phyloP scores from a whole-genome alignment of 2,329 filamentous ascomycete genomes.

The Trichoderma cornu-damae region DNA sequence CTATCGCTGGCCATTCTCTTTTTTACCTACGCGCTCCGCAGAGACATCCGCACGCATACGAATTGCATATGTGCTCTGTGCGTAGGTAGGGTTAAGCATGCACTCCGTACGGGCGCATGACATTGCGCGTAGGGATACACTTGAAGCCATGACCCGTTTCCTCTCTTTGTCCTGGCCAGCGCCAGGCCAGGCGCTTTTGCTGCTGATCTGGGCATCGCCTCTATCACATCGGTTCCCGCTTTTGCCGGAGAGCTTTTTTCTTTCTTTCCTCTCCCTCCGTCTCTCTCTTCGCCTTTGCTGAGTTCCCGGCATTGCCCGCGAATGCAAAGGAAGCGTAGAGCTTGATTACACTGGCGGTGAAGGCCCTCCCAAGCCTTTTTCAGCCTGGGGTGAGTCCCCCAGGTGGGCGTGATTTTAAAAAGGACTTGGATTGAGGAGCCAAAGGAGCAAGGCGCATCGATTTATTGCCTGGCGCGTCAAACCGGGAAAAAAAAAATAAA shows the following conservation, averaged over 20 bases:
- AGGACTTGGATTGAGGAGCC: conserved; percentile 38
- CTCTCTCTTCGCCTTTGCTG: not conserved
- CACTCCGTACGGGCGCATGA: conserved; percentile 7
- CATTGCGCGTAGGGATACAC: not conserved
- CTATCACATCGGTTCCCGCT: conserved; percentile 1
- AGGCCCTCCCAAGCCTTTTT: conserved; percentile 11
- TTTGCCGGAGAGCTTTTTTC: conserved; percentile 9
- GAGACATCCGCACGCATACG: conserved; percentile 7
- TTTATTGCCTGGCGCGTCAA: conserved; percentile 3
- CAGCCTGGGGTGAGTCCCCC: conserved; percentile 1
- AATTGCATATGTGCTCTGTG: conserved; percentile 1
- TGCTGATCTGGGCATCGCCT: not conserved
- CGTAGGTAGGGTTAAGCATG: conserved; percentile 3
- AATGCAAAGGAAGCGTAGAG: conserved; percentile 1
- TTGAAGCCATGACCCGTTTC: not conserved
- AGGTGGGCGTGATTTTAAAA: conserved; percentile 12
- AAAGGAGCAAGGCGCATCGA: conserved; percentile 36
- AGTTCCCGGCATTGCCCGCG: conserved; percentile 3
- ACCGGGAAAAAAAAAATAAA: not conserved
- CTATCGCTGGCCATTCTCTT: not conserved
- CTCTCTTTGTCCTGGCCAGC: not conserved
- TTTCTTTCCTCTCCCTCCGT: not conserved
- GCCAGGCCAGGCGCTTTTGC: not conserved
- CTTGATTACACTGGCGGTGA: conserved; percentile 19
- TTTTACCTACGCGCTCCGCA: not conserved